Evolutionary conservation across 2,329 filamentous ascomycete genomes (phyloP).

Genomic region (Phyllosticta citriasiana): DNA sequence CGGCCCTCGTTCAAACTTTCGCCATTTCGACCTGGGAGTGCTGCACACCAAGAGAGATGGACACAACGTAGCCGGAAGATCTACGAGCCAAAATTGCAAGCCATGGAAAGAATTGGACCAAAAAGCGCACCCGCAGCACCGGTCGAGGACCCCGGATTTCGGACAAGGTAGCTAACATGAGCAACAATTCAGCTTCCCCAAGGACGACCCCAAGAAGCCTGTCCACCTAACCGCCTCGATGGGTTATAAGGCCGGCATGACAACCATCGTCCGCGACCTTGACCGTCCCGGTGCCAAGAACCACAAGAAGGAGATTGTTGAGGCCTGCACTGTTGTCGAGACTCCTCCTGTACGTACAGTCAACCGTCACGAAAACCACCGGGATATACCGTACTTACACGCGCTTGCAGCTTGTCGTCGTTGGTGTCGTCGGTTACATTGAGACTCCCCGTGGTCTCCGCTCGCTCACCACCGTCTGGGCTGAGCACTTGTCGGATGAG

Average conservation of each 20-base stretch:
- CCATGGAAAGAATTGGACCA: not conserved
- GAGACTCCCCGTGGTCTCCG: slow-evolving; percentile 99
- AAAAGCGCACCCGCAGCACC: not conserved
- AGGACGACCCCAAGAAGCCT: slow-evolving; percentile 99
- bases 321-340: slow-evolving; percentile 33
- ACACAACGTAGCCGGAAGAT: not conserved
- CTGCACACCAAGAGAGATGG: not conserved
- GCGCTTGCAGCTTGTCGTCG: slow-evolving; percentile 81
- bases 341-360: slow-evolving; percentile 61
- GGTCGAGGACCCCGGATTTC: not conserved
- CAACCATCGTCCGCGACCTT: slow-evolving; percentile 97
- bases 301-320: slow-evolving; percentile 63
- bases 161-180: not conserved
- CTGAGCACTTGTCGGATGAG: slow-evolving; percentile 97
- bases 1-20: not conserved
- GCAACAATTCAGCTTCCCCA: slow-evolving; percentile 67
- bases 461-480: slow-evolving; percentile 99
- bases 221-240: slow-evolving; percentile 96
- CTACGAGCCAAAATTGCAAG: not conserved
- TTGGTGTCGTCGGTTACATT: slow-evolving; percentile 99
- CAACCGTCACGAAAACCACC: slow-evolving; percentile 35
- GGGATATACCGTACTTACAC: slow-evolving; percentile 17
- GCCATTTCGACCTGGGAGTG: slow-evolving; percentile 5
- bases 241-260: slow-evolving; percentile 99
- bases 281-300: slow-evolving; percentile 98